A percentile compares a stretch with the other conserved stretches of the same genome.
Conservation (phyloP, 2,329 filamentous ascomycete species). For the Pseudomassariella vexata region DNA sequence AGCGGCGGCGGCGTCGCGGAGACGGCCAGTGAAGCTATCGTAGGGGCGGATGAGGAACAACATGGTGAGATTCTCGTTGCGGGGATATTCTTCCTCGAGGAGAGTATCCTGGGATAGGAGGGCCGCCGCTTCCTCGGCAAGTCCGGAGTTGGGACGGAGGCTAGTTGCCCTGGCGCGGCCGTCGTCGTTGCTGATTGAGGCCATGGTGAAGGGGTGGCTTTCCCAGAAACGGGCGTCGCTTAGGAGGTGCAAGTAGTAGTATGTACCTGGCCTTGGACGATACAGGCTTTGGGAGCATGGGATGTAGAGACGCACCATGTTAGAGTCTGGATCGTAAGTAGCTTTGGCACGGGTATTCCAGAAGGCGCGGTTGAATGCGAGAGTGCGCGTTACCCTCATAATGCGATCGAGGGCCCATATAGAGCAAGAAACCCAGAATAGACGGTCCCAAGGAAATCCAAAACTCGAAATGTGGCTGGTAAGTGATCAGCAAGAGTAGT, state of each 20-base stretch:
- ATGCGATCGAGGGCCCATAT: constrained; percentile 46
- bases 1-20: constrained; percentile 23
- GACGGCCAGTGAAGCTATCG: constrained; percentile 34
- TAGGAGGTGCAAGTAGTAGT: constrained; percentile 39
- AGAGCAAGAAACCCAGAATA: constrained; percentile 42
- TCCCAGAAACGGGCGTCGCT: constrained; percentile 37
- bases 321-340: constrained; percentile 29
- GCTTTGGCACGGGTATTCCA: constrained; percentile 29
- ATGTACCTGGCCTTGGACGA: constrained; percentile 32
- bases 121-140: too few relatives aligned
- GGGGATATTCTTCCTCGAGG: neutral
- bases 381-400: constrained; percentile 35
- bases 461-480: constrained; percentile 47
- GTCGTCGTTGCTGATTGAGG: constrained; percentile 16
- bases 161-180: constrained; percentile 10
- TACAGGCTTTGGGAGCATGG: constrained; percentile 28
- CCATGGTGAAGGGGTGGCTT: constrained; percentile 44
- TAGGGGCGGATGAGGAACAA: constrained; percentile 41
- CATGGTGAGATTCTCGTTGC: constrained; percentile 17
- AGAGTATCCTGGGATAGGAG: too few relatives aligned
- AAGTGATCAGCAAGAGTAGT: too few relatives aligned
- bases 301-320: constrained; percentile 35
- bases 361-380: constrained; percentile 31
- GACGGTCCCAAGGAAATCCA: constrained; percentile 37
- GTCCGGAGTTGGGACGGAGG: neutral